A percentile compares a stretch with the other conserved stretches of the same genome.
Evolutionary conservation across 371 early-diverging fungal genomes (phyloP).

Genomic region (Smittium mucronatum): DNA sequence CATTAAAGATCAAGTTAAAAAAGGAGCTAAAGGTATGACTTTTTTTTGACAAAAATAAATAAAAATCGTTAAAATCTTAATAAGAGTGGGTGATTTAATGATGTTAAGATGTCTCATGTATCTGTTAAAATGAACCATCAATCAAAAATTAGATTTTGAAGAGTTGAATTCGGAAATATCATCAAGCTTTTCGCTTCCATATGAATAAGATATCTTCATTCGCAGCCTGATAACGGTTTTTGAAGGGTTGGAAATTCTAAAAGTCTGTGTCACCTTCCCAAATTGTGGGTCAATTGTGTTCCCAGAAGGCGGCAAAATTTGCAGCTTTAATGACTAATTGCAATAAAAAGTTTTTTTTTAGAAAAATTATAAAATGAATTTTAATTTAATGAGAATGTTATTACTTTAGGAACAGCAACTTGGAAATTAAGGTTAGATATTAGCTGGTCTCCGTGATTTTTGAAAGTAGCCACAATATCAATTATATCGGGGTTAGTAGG

Average conservation of each 20-base stretch:
- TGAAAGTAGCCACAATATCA: constrained; percentile 55
- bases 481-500: constrained; percentile 41
- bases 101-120: no score
- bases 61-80: no score
- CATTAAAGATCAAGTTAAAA: no score
- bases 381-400: neutral
- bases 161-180: constrained; percentile 6
- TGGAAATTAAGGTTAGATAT: constrained; percentile 63
- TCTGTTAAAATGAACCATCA: no score
- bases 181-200: constrained; percentile 12
- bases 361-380: neutral
- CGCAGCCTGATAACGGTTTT: constrained; percentile 34
- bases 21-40: no score
- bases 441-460: constrained; percentile 42
- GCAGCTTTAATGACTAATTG: constrained; percentile 54
- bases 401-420: constrained; percentile 71
- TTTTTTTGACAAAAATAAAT: no score
- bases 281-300: constrained; percentile 47
- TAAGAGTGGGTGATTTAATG: no score
- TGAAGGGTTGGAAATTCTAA: constrained; percentile 76
- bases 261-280: constrained; percentile 42
- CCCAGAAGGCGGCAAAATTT: constrained; percentile 64
- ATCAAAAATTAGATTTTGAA: no score
- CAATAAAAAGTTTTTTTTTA: neutral
- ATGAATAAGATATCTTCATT: constrained; percentile 21